A percentile compares a stretch with the other conserved stretches of the same genome.
Conservation (phyloP, 306 rosid genomes). For the Malus sieversii region DNA sequence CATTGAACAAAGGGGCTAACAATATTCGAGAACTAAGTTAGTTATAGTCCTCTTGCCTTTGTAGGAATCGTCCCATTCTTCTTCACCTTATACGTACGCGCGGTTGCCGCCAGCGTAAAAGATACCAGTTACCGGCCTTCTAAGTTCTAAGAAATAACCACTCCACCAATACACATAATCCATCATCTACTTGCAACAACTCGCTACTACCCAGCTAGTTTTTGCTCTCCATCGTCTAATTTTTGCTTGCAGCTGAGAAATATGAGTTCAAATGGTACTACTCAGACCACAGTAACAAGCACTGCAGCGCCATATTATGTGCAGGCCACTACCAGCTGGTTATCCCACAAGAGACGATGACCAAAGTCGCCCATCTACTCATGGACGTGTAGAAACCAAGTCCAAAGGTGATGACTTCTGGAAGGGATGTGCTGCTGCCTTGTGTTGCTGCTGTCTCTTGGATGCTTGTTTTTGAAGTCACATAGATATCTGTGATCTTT, state of each 20-base stretch:
- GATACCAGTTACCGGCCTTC: not conserved
- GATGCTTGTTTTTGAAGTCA: conserved; percentile 2
- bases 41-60: not conserved
- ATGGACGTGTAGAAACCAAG: conserved; percentile 8
- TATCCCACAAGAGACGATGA: not conserved
- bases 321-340: not conserved
- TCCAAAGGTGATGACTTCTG: conserved; percentile 8
- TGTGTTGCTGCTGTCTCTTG: conserved; percentile 10
- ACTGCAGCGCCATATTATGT: not conserved
- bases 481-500: not conserved
- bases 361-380: not conserved
- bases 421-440: conserved; percentile 10
- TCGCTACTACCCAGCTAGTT: not conserved
- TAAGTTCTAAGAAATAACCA: not conserved
- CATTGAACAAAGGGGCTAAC: too few relatives aligned
- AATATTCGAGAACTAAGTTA: too few relatives aligned
- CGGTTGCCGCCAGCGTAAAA: not conserved
- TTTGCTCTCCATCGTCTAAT: not conserved
- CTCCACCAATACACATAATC: not conserved
- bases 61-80: not conserved
- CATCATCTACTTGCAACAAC: not conserved
- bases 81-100: not conserved
- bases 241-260: not conserved
- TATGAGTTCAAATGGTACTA: not conserved
- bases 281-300: not conserved